These are phyloP conservation scores for Candida maesae DNA, from an alignment of 805 yeast species.

Conservation along the genomic window DNA sequence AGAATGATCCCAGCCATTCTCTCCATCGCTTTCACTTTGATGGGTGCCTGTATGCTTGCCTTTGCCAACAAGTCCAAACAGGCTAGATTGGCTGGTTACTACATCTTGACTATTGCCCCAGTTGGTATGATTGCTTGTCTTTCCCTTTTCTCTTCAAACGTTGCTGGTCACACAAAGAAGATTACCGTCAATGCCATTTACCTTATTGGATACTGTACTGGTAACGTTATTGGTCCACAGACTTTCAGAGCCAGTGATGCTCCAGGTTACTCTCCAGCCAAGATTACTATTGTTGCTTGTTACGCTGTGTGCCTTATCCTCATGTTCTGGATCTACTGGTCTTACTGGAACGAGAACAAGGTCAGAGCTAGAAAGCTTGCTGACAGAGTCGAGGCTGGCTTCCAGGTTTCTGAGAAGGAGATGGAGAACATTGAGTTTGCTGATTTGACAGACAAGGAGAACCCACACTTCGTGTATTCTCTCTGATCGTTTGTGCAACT, in stretches of 20 bases:
- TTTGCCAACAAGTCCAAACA: slow-evolving; percentile 27
- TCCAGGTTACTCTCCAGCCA: slow-evolving; percentile 43
- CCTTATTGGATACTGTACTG: slow-evolving; percentile 17
- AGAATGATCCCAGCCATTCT: slow-evolving; percentile 8
- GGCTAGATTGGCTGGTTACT: slow-evolving; percentile 31
- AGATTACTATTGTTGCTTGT: slow-evolving; percentile 8
- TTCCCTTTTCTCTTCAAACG: slow-evolving; percentile 24
- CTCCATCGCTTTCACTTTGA: slow-evolving; percentile 1
- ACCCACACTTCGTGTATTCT: slow-evolving; percentile 33
- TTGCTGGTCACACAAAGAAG: slow-evolving; percentile 18
- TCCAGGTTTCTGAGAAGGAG: slow-evolving; percentile 3
- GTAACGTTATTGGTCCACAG: slow-evolving; percentile 61
- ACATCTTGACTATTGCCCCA: slow-evolving; percentile 16
- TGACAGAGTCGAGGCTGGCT: slow-evolving; percentile 5
- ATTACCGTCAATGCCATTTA: slow-evolving; percentile 14
- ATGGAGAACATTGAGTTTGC: slow-evolving; percentile 29
- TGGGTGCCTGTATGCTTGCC: slow-evolving; percentile 31
- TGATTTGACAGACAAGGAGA: slow-evolving; percentile 39
- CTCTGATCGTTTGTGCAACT: slow-evolving; percentile 3
- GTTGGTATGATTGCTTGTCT: slow-evolving; percentile 10
- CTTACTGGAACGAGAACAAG: slow-evolving; percentile 12
- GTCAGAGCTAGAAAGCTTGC: slow-evolving; percentile 5
- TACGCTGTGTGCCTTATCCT: slow-evolving; percentile 1
- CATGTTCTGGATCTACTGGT: slow-evolving; percentile 5
- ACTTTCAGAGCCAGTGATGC: slow-evolving; percentile 54